A percentile compares a stretch with the other conserved stretches of the same genome.
These are phyloP conservation scores for Carex littledalei DNA, from an alignment of 176 grass and related monocot species.

Conservation along the genomic window DNA sequence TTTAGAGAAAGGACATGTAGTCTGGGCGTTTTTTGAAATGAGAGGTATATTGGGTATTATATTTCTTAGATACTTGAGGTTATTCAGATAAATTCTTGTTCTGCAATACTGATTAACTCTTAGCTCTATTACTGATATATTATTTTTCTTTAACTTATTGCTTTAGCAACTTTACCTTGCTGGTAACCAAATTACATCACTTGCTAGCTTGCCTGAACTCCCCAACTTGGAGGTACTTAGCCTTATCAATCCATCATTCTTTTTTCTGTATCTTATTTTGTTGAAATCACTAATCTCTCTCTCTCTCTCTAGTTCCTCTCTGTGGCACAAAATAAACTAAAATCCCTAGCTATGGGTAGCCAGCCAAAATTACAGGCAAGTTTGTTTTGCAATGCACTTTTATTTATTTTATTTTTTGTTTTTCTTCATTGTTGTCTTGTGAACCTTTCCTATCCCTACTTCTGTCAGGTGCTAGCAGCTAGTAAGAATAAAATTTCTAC, in stretches of 20 bases:
- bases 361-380: constrained; percentile 89
- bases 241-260: constrained; percentile 23
- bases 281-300: constrained; percentile 15
- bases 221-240: constrained; percentile 93
- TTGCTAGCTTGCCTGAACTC: constrained; percentile 70
- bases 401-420: neutral
- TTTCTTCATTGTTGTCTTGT: neutral
- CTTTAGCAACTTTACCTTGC: constrained; percentile 99
- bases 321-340: constrained; percentile 90
- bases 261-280: constrained; percentile 20
- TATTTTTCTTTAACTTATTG: constrained; percentile 26
- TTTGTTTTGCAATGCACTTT: constrained; percentile 15
- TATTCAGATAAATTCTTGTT: neutral
- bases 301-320: constrained; percentile 80
- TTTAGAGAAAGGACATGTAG: neutral
- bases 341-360: constrained; percentile 68
- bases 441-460: constrained; percentile 25
- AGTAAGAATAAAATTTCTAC: constrained; percentile 97
- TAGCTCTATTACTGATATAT: constrained; percentile 23
- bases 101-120: constrained; percentile 16
- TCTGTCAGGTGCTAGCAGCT: constrained; percentile 67
- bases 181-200: constrained; percentile 96
- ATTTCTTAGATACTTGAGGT: neutral
- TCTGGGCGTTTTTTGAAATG: neutral
- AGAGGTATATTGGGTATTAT: neutral